Evolutionary conservation across 176 grass and related monocot genomes (phyloP), one percentile per base, ranked within the genome.

Genomic region (Leersia perrieri): DNA sequence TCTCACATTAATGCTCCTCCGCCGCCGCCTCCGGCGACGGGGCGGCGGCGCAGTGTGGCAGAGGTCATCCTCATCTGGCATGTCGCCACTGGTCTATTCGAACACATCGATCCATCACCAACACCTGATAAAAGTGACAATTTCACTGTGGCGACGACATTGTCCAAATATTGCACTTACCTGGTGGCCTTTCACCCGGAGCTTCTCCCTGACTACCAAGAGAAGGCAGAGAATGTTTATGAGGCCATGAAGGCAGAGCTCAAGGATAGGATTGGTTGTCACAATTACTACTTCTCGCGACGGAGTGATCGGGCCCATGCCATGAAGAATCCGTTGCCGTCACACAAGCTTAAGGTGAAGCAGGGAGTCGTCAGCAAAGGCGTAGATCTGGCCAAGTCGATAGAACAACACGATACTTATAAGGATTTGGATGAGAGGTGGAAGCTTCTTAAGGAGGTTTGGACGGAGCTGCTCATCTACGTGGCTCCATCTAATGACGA

Each of bases 41-140:
- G n/a, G n/a, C n/a, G n/a, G n/a, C n/a, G n/a, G n/a, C n/a, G n/a
- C 0, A 83, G 80, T n/a, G 6, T 83, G n/a, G 4, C 80, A 1
- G 80, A 82, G 69, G 28, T 73, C 9, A 51, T 82, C 69, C 80
- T 82, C 38, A 66, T 23, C 0, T 83, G 70, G 60, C 80, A 83
- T 70, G n/a, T 74, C 10, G 70, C 80, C 41, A 74, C 80, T n/a
- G 35, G 60, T 23, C 7, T 66, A 14, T 0, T 83, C 14, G 80
- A 83, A 60, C 70, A 22, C 41, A 2, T 16, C 2, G 5, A 0
- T 10, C 42, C 13, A n/a, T n/a, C n/a, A n/a, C n/a, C n/a, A n/a
- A n/a, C n/a, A n/a, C n/a, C n/a, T n/a, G n/a, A n/a, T n/a, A n/a
- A n/a, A n/a, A 3, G 14, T 0, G 18, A 47, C 33, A 0, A 1